Conservation (phyloP, 2,329 filamentous ascomycete genomes). For the Aaosphaeria arxii region DNA sequence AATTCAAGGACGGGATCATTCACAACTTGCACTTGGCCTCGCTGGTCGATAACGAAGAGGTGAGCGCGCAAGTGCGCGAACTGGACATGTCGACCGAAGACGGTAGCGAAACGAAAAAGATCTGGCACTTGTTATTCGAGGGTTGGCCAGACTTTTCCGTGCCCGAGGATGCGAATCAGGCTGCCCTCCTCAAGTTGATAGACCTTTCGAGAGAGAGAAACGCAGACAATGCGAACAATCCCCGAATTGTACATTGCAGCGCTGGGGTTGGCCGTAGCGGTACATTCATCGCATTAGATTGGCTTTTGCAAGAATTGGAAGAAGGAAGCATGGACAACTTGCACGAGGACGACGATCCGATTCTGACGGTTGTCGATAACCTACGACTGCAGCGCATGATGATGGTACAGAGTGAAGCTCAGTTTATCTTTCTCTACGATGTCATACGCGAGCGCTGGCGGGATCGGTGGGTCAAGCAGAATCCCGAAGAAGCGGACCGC, state of each 20-base stretch:
- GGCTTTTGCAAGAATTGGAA: slow-evolving; percentile 78
- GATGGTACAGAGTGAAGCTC: slow-evolving; percentile 90
- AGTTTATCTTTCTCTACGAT: slow-evolving; percentile 86
- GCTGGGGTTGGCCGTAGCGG: slow-evolving; percentile 92
- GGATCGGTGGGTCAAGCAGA: slow-evolving; percentile 43
- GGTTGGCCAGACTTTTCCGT: slow-evolving; percentile 91
- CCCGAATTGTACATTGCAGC: slow-evolving; percentile 70
- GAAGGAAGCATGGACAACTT: slow-evolving; percentile 61
- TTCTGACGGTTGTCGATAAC: slow-evolving; percentile 75
- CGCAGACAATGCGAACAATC: slow-evolving; percentile 51
- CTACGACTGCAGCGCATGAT: slow-evolving; percentile 84
- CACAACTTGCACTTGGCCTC: slow-evolving; percentile 65
- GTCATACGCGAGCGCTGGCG: slow-evolving; percentile 74
- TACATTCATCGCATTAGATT: slow-evolving; percentile 95
- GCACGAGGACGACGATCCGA: slow-evolving; percentile 58
- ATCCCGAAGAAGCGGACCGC: slow-evolving; percentile 25
- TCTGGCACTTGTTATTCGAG: slow-evolving; percentile 84
- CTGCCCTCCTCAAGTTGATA: slow-evolving; percentile 68
- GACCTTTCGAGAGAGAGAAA: slow-evolving; percentile 62
- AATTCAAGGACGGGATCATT: slow-evolving; percentile 64
- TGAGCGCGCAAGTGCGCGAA: slow-evolving; percentile 69
- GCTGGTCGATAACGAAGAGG: slow-evolving; percentile 53
- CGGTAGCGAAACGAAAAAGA: slow-evolving; percentile 55
- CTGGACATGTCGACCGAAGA: slow-evolving; percentile 52
- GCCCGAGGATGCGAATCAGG: slow-evolving; percentile 65